Base-by-base conservation (phyloP, 2,329 filamentous ascomycete species). In the Monilinia fructicola region DNA sequence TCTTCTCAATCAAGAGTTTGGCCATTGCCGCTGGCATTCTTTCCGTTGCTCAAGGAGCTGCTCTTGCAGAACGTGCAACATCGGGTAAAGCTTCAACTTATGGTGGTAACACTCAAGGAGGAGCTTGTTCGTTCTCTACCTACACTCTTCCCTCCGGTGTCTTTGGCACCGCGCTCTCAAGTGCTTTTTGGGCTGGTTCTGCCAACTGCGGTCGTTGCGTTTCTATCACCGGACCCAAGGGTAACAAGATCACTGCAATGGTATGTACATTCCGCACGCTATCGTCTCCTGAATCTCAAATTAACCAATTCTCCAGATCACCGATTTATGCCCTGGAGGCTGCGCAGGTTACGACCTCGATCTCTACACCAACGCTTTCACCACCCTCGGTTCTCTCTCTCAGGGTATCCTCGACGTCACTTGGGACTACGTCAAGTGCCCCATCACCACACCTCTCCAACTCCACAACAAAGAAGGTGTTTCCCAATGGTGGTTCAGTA, bases 241-340 rank as follows among this genome's bases (percentile, higher is more conserved):
- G 86, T 23, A 84, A 84, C 67, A 80, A 78, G 31, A 82, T 90
- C 75, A 88, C 81, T 42, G 87, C 84, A 50, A 90, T 90, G 87
- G 84, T 87, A 78, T 76, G 78, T 26, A 54, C n/a, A 26, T 7
- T 1, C 12, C 26, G 68, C 46, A 18, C 40, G 40, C 28, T 21
- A 4, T 40, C 21, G 7, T 23, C 21, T n/a, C 42, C 12, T 21
- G 1, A 4, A 48, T 5, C 14, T n/a, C 14, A 53, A 31, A 38
- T 50, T 23, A 2, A 23, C 59, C 38, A 59, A 5, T 26, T 40
- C 23, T 16, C n/a, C 66, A 84, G 82, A 78, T 86, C 69, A 82
- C 84, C 26, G 85, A 87, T 74, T 75, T 86, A 76, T 87, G 85
- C 75, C 84, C 84, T 50, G 81, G 80, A 68, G 80, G 80, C 68